Evolutionary conservation across 1,139 yeast species (phyloP), one percentile per base, ranked within the genome.

Genomic region (Suhomyces maxii): DNA sequence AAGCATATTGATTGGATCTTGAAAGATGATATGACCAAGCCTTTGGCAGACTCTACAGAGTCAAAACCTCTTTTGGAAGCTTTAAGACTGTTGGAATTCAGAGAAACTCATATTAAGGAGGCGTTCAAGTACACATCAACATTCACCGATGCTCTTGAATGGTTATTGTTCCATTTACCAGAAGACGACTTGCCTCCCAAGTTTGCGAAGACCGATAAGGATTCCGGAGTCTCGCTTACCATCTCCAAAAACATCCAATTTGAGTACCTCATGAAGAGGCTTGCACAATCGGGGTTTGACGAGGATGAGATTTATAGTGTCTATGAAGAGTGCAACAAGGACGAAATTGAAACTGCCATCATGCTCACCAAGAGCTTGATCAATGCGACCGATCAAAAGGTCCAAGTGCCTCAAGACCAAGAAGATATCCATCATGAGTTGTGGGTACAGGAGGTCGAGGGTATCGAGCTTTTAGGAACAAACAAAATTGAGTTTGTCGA

Each of bases 111-210:
- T 58, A 80, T 86, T 1, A 67, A 69, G 5, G 98, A 93, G 57
- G 83, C 97, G 0, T 68, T 88, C 45, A 67, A 72, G 34, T 86
- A 86, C 57, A 79, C 89, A 3, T 54, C 65, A 2, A 60, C 76
- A 0, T 83, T 84, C 37, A 67, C 69, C 0, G 80, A 77, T 45
- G 79, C 87, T 1, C 67, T 89, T 34, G 95, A 93, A 44, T 93
- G 96, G 89, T 75, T 91, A 23, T 67, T 91, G 11, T 84, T 91
- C 55, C 95, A 91, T 58, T 78, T 91, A 3, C 98, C 98, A 0
- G 97, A 91, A 57, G 98, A 90, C 60, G 99, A 93, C 59, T 68
- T 93, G 38, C 99, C 99, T 0, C 59, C 64, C 14, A 63, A 77
- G 42, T 78, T 78, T 60, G 61, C 76, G 31, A 75, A 78, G 52